phyloP scores from a whole-genome alignment of 2,329 filamentous ascomycete species.

The Cercospora sesami region DNA sequence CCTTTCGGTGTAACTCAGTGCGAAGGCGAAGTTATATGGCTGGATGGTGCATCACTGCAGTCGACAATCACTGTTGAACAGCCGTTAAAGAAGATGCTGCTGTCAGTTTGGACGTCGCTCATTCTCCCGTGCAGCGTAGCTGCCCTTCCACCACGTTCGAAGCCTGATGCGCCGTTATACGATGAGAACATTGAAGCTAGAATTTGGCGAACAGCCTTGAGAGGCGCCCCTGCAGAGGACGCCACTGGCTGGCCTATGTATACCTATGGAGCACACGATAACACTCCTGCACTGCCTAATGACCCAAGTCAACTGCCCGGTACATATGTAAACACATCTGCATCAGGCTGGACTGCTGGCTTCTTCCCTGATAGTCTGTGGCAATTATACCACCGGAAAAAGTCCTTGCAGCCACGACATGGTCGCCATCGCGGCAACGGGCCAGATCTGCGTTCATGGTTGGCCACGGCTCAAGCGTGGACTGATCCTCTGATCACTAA shows the following conservation, averaged over 20 bases:
- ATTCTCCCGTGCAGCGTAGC: neutral
- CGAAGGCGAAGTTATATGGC: neutral
- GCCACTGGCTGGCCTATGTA: conserved; percentile 23
- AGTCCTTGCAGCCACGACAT: neutral
- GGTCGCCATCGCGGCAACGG: neutral
- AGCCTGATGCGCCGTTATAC: neutral
- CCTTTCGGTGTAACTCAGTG: neutral
- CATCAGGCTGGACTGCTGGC: conserved; percentile 25
- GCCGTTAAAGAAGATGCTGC: neutral
- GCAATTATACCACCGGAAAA: conserved; percentile 21
- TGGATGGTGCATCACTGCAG: neutral
- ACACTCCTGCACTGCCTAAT: conserved; percentile 9
- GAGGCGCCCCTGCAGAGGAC: conserved; percentile 8
- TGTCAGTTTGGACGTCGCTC: neutral
- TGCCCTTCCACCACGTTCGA: neutral
- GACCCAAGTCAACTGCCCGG: conserved; percentile 13
- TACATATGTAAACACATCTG: conserved; percentile 17
- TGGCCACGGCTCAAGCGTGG: conserved; percentile 19
- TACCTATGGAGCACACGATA: conserved; percentile 23
- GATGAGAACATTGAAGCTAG: conserved; percentile 24
- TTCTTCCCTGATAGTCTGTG: conserved; percentile 24
- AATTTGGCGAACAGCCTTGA: conserved; percentile 22
- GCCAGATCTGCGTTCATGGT: conserved; percentile 18
- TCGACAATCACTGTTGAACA: neutral
- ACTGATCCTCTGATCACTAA: conserved; percentile 22